Evolutionary conservation across 2,329 filamentous ascomycete genomes (phyloP).

Genomic region (Talaromyces sp.): DNA sequence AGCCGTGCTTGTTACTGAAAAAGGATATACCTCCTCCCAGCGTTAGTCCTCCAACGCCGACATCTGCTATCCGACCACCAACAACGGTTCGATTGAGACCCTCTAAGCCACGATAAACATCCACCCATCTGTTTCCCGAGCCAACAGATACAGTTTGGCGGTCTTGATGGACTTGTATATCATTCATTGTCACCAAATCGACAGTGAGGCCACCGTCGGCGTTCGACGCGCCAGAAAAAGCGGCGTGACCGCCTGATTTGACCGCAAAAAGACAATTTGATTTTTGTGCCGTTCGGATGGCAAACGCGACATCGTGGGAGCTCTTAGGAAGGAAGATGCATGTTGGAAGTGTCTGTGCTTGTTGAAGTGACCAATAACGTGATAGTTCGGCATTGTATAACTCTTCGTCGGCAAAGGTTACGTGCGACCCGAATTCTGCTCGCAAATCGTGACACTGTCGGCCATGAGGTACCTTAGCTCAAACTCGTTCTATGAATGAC

Average conservation of each 20-base stretch:
- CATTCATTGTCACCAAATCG: neutral
- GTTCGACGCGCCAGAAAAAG: neutral
- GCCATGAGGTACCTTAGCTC: too few species aligned
- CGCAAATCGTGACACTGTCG: neutral
- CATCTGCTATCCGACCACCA: neutral
- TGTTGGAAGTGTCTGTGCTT: neutral
- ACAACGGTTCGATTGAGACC: neutral
- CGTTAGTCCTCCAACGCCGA: slow-evolving; percentile 8
- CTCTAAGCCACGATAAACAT: slow-evolving; percentile 1
- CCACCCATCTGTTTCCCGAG: neutral
- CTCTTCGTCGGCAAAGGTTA: neutral
- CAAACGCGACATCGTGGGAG: neutral
- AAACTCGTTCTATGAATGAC: too few species aligned
- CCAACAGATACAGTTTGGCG: neutral
- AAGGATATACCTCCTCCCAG: neutral
- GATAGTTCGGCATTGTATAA: neutral
- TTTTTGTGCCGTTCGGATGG: neutral
- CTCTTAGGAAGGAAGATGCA: neutral
- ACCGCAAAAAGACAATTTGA: neutral
- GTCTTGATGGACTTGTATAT: neutral
- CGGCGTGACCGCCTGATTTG: neutral
- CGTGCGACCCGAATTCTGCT: neutral
- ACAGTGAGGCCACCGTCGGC: neutral
- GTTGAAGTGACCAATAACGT: neutral
- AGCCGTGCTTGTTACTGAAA: neutral